Conservation (phyloP, 108 stramenopile species). For the Pelagomonas calceolata region DNA sequence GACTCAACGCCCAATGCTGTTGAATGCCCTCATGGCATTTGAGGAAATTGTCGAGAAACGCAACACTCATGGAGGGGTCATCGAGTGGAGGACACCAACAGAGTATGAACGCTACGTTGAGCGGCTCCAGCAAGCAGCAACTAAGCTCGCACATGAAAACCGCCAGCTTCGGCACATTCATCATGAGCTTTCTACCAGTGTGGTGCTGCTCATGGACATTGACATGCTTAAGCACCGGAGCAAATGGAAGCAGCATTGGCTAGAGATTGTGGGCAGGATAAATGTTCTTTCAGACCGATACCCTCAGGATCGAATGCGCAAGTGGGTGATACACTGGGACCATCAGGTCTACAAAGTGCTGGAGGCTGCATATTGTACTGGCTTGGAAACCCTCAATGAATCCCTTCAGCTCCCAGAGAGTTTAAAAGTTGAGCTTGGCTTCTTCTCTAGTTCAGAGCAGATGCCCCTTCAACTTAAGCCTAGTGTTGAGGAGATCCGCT, state of each 20-base stretch:
- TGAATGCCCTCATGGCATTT: constrained; percentile 42
- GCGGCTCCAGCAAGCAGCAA: constrained; percentile 40
- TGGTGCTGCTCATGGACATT: constrained; percentile 29
- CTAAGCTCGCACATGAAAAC: constrained; percentile 42
- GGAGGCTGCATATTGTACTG: constrained; percentile 44
- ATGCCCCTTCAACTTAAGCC: constrained; percentile 32
- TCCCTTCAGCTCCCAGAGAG: constrained; percentile 15
- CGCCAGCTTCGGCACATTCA: constrained; percentile 29
- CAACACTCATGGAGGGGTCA: not conserved
- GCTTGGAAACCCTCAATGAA: constrained; percentile 50
- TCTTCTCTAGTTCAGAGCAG: constrained; percentile 6
- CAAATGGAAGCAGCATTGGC: constrained; percentile 31
- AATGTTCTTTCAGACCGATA: constrained; percentile 20
- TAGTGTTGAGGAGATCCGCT: constrained; percentile 42
- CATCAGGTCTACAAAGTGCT: constrained; percentile 51
- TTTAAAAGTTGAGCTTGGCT: constrained; percentile 32
- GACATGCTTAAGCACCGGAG: constrained; percentile 36
- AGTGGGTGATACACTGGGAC: constrained; percentile 51
- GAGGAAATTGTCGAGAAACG: constrained; percentile 36
- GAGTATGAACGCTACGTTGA: constrained; percentile 46
- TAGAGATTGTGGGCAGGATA: constrained; percentile 18
- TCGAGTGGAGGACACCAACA: constrained; percentile 31
- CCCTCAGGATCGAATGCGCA: constrained; percentile 21
- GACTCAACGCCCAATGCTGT: constrained; percentile 42
- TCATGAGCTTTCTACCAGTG: constrained; percentile 2